phyloP scores from a whole-genome alignment of 306 rosid genomes.

The Cucumis hystrix region DNA sequence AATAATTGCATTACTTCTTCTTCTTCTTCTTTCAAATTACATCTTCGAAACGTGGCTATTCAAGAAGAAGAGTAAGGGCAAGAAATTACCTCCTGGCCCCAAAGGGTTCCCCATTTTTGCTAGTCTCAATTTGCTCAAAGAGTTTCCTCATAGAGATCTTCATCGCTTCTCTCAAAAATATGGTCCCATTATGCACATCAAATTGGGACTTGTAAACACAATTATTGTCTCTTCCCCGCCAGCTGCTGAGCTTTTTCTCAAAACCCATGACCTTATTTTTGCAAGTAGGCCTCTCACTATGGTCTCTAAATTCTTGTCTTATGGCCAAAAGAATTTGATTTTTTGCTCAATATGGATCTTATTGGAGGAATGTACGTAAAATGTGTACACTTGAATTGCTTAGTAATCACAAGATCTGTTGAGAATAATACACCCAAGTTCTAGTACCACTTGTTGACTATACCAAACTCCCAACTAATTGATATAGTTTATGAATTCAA shows the following conservation, averaged over 20 bases:
- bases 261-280: neutral
- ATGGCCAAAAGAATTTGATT: conserved; percentile 18
- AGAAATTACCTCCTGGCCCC: conserved; percentile 2
- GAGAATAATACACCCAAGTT: too few species aligned
- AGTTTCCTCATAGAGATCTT: neutral
- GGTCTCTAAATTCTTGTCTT: conserved; percentile 23
- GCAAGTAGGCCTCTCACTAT: conserved; percentile 26
- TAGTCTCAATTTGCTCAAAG: conserved; percentile 14
- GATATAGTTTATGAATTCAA: too few species aligned
- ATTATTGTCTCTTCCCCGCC: conserved; percentile 32
- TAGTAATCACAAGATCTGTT: conserved; percentile 22
- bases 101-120: neutral
- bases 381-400: conserved; percentile 7
- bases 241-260: conserved; percentile 32
- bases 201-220: neutral
- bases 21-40: conserved; percentile 18
- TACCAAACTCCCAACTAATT: too few species aligned
- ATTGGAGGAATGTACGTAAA: conserved; percentile 25
- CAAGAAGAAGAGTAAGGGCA: conserved; percentile 20
- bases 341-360: conserved; percentile 30
- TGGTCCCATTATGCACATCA: neutral
- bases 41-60: conserved; percentile 5
- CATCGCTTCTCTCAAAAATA: neutral
- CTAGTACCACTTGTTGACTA: too few species aligned
- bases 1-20: conserved; percentile 10